These are phyloP conservation scores for Aspergillus versicolor DNA, from an alignment of 2,329 filamentous ascomycete species.

Conservation along the genomic window DNA sequence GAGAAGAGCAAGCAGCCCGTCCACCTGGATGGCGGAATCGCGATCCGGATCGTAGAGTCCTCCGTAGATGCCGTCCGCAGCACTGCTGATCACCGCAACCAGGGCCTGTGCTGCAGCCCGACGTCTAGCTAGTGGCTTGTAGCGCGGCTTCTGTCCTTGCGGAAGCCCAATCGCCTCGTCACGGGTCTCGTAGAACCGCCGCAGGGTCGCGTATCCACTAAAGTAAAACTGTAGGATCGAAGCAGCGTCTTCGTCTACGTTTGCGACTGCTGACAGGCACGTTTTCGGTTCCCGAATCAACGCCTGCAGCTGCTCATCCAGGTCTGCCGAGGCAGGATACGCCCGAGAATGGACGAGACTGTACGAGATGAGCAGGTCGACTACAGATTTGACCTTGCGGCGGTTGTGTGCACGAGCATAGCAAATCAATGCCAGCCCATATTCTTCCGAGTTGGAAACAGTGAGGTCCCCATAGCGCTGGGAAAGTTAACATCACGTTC, in stretches of 20 bases:
- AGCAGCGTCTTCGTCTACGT: slow-evolving; percentile 76
- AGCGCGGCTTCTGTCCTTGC: slow-evolving; percentile 41
- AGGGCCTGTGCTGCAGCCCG: slow-evolving; percentile 72
- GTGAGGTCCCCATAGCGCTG: slow-evolving; percentile 82
- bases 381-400: slow-evolving; percentile 77
- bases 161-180: slow-evolving; percentile 59
- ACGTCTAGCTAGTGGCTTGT: slow-evolving; percentile 60
- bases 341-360: slow-evolving; percentile 81
- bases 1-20: slow-evolving; percentile 78
- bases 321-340: slow-evolving; percentile 68
- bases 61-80: slow-evolving; percentile 86
- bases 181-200: slow-evolving; percentile 85
- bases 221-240: slow-evolving; percentile 80
- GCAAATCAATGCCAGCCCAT: slow-evolving; percentile 85
- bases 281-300: slow-evolving; percentile 71
- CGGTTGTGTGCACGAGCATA: slow-evolving; percentile 81
- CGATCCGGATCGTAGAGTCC: slow-evolving; percentile 80
- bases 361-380: slow-evolving; percentile 83
- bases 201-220: slow-evolving; percentile 87
- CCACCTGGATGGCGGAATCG: slow-evolving; percentile 82
- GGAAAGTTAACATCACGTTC: slow-evolving; percentile 17
- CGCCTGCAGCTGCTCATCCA: slow-evolving; percentile 70
- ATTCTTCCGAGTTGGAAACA: slow-evolving; percentile 69
- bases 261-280: slow-evolving; percentile 69
- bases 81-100: slow-evolving; percentile 78